These are phyloP conservation scores for Umbellularia californica DNA, from an alignment of 164 flowering plant genomes.

Conservation along the genomic window DNA sequence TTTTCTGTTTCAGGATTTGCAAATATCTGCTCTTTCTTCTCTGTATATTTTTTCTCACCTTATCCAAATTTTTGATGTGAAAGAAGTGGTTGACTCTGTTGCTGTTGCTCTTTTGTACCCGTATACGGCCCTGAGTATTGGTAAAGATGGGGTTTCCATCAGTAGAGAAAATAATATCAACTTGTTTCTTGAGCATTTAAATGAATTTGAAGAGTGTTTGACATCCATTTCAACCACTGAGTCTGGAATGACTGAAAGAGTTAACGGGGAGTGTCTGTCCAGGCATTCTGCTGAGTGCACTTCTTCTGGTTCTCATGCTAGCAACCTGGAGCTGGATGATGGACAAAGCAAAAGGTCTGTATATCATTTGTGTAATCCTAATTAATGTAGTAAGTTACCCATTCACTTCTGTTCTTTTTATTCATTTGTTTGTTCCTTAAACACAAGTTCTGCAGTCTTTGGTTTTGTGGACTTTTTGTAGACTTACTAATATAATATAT, in stretches of 20 bases:
- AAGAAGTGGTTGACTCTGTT: conserved; percentile 34
- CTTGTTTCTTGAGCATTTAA: conserved; percentile 13
- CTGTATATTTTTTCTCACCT: conserved; percentile 47
- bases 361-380: background rate
- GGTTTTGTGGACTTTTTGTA: too few species aligned
- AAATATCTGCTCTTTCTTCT: conserved; percentile 45
- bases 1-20: conserved; percentile 34
- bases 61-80: conserved; percentile 54
- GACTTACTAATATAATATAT: too few species aligned
- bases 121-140: conserved; percentile 14
- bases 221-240: conserved; percentile 14
- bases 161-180: conserved; percentile 4
- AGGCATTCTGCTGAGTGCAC: conserved; percentile 10
- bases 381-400: background rate
- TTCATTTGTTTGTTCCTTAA: background rate
- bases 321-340: conserved; percentile 17
- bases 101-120: conserved; percentile 38
- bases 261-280: conserved; percentile 9
- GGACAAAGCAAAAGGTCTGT: conserved; percentile 29
- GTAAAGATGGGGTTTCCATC: conserved; percentile 10
- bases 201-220: conserved; percentile 16
- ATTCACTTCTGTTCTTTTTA: background rate
- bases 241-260: conserved; percentile 22
- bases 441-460: background rate
- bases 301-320: conserved; percentile 16